Evolutionary conservation across 2,329 filamentous ascomycete genomes (phyloP).

Genomic region (Neofusicoccum kwambonambiense): DNA sequence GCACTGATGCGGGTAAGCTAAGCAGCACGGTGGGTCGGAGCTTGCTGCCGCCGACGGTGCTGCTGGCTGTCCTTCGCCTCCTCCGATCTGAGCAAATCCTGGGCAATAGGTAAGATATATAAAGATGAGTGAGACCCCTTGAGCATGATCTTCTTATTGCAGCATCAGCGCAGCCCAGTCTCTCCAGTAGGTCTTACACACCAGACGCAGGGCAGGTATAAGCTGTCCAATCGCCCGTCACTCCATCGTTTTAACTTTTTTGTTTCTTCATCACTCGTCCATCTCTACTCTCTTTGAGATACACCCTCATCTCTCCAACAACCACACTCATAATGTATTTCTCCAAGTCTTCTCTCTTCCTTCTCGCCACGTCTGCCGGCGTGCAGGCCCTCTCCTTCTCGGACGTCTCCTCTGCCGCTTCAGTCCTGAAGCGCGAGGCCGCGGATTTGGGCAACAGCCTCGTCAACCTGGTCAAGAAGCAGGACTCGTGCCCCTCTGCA

Average conservation of each 20-base stretch:
- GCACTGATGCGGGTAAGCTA: slow-evolving; percentile 8
- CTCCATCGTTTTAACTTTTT: not conserved
- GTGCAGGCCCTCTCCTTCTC: slow-evolving; percentile 9
- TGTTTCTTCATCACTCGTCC: not conserved
- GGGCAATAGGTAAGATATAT: slow-evolving; percentile 5
- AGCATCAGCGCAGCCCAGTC: not conserved
- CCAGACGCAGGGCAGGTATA: not conserved
- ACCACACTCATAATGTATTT: slow-evolving; percentile 2
- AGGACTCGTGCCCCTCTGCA: slow-evolving; percentile 24
- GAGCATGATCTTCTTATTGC: not conserved
- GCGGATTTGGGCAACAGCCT: not conserved
- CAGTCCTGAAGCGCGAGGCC: slow-evolving; percentile 11
- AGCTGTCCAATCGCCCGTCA: not conserved
- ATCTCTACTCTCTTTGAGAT: not conserved
- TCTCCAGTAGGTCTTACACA: not conserved
- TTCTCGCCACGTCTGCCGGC: not conserved
- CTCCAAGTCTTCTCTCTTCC: not conserved
- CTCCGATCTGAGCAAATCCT: slow-evolving; percentile 3
- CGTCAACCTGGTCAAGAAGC: slow-evolving; percentile 2
- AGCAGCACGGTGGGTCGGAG: slow-evolving; percentile 11
- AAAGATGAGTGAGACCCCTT: not conserved
- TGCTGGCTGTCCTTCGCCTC: not conserved
- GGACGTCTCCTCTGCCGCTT: slow-evolving; percentile 14
- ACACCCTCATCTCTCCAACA: not conserved
- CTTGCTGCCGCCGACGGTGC: not conserved